phyloP scores from a whole-genome alignment of 2,329 filamentous ascomycete species.

The Sphaerulina populicola region DNA sequence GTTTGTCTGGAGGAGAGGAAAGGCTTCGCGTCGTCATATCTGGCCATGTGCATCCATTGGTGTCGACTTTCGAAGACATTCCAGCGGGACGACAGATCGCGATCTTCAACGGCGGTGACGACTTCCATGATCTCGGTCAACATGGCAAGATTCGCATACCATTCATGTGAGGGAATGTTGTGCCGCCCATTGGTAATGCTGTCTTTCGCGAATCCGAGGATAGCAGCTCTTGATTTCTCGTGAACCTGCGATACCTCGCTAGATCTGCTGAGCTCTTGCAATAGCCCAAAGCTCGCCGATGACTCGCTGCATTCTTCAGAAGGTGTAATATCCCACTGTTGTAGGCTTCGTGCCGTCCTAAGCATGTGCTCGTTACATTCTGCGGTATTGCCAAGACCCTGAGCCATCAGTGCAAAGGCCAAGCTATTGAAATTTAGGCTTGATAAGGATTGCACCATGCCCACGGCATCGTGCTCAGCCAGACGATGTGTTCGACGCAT shows the following conservation, averaged over 20 bases:
- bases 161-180: constrained; percentile 16
- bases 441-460: constrained; percentile 68
- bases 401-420: constrained; percentile 68
- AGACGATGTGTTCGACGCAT: constrained; percentile 54
- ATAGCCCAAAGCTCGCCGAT: constrained; percentile 63
- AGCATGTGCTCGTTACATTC: constrained; percentile 15
- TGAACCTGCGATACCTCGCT: constrained; percentile 10
- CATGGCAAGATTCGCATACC: constrained; percentile 53
- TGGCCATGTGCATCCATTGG: constrained; percentile 61
- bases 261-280: constrained; percentile 56
- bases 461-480: constrained; percentile 54
- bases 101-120: constrained; percentile 51
- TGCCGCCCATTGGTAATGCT: not conserved
- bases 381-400: constrained; percentile 52
- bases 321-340: constrained; percentile 83
- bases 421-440: constrained; percentile 76
- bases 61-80: constrained; percentile 56
- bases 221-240: constrained; percentile 7
- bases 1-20: constrained; percentile 78
- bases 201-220: constrained; percentile 12
- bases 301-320: constrained; percentile 44
- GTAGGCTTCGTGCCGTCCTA: constrained; percentile 55
- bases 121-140: constrained; percentile 77
- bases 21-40: constrained; percentile 68
- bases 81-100: constrained; percentile 56